phyloP scores from a whole-genome alignment of 2,329 filamentous ascomycete species.

The Bipolaris victoriae region DNA sequence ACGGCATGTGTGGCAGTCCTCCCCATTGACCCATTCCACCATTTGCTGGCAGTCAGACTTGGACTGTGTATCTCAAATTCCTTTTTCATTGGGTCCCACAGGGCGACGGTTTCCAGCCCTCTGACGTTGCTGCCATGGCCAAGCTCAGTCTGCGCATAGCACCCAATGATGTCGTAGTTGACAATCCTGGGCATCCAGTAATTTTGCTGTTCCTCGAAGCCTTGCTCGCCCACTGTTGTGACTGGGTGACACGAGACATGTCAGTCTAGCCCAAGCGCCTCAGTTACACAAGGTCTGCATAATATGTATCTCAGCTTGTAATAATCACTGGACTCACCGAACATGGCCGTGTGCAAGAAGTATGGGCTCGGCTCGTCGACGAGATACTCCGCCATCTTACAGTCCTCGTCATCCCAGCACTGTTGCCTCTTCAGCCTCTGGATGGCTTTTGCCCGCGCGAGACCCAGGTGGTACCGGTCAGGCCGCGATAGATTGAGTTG shows the following conservation, averaged over 20 bases:
- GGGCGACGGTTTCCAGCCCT: slow-evolving; percentile 57
- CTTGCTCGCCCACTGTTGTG: slow-evolving; percentile 59
- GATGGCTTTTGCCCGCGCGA: slow-evolving; percentile 59
- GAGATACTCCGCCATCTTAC: slow-evolving; percentile 59
- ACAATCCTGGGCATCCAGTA: slow-evolving; percentile 60
- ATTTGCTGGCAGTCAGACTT: slow-evolving; percentile 60
- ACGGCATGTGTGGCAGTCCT: slow-evolving; percentile 61
- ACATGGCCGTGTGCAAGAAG: slow-evolving; percentile 60
- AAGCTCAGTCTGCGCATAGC: slow-evolving; percentile 60
- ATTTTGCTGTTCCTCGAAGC: slow-evolving; percentile 54
- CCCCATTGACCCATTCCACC: slow-evolving; percentile 62
- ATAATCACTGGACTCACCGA: slow-evolving; percentile 42
- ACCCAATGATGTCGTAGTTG: slow-evolving; percentile 58
- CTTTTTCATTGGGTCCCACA: slow-evolving; percentile 53
- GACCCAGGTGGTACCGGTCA: slow-evolving; percentile 59
- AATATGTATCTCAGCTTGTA: slow-evolving; percentile 11
- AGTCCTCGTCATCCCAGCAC: slow-evolving; percentile 58
- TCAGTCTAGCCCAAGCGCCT: slow-evolving; percentile 28
- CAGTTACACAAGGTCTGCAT: slow-evolving; percentile 24
- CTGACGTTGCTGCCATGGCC: slow-evolving; percentile 61
- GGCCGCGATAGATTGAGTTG: slow-evolving; percentile 59
- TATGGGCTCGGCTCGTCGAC: slow-evolving; percentile 62
- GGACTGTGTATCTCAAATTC: slow-evolving; percentile 60
- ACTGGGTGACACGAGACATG: slow-evolving; percentile 26
- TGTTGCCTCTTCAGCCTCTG: slow-evolving; percentile 55